These are phyloP conservation scores for Trichophyton mentagrophytes DNA, from an alignment of 2,329 filamentous ascomycete genomes.

Conservation along the genomic window DNA sequence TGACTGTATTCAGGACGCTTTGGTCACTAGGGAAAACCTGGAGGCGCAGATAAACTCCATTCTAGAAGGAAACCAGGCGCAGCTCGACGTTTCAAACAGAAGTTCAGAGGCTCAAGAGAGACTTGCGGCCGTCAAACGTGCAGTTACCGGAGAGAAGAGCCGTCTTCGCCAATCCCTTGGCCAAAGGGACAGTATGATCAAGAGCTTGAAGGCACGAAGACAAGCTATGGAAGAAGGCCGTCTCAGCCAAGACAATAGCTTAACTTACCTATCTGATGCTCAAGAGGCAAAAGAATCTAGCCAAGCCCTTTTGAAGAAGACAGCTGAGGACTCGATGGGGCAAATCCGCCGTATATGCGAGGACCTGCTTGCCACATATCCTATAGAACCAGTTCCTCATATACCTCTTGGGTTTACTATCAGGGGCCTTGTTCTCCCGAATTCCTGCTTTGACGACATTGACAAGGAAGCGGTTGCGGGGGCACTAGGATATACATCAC, in stretches of 20 bases:
- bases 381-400: constrained; percentile 55
- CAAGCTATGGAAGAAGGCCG: constrained; percentile 55
- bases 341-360: constrained; percentile 81
- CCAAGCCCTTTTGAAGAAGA: constrained; percentile 42
- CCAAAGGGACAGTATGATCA: constrained; percentile 53
- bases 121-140: constrained; percentile 32
- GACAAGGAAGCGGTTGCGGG: constrained; percentile 60
- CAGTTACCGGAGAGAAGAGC: constrained; percentile 52
- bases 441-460: constrained; percentile 59
- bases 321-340: constrained; percentile 56
- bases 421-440: constrained; percentile 63
- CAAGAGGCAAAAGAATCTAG: constrained; percentile 47
- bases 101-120: constrained; percentile 31
- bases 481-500: constrained; percentile 66
- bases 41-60: constrained; percentile 60
- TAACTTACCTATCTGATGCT: constrained; percentile 50
- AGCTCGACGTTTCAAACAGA: constrained; percentile 21
- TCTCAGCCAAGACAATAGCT: constrained; percentile 45
- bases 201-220: constrained; percentile 52
- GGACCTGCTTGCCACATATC: constrained; percentile 65
- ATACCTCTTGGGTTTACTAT: constrained; percentile 72
- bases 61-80: constrained; percentile 26
- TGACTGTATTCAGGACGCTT: constrained; percentile 78
- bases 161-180: constrained; percentile 49
- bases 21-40: constrained; percentile 61